A percentile compares a stretch with the other conserved stretches of the same genome.
Evolutionary conservation across 345 rosid species (phyloP).

Genomic region (Citrus trifoliata): DNA sequence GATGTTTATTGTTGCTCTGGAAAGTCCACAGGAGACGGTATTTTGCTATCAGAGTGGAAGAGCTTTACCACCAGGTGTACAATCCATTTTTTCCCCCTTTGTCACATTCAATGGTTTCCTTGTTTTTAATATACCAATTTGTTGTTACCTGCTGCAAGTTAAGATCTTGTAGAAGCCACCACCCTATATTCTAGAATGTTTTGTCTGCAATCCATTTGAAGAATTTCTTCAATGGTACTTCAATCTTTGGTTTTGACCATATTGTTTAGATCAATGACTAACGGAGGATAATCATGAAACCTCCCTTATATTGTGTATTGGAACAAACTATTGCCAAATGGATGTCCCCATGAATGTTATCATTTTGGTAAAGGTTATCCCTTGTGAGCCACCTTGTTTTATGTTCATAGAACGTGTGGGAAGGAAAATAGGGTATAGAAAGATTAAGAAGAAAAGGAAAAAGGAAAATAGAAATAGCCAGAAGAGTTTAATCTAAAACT

Average conservation of each 20-base stretch:
- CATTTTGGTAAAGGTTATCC: not conserved
- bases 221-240: not conserved
- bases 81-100: not conserved
- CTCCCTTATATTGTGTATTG: not conserved
- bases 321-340: not conserved
- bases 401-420: not conserved
- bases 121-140: not conserved
- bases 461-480: not conserved
- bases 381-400: not conserved
- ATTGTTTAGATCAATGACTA: not conserved
- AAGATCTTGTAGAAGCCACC: not conserved
- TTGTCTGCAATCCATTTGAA: not conserved
- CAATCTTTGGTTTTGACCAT: not conserved
- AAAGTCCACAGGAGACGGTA: constrained; percentile 39
- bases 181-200: not conserved
- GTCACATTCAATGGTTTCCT: not conserved
- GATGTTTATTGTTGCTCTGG: constrained; percentile 35
- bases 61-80: constrained; percentile 68
- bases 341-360: constrained; percentile 3
- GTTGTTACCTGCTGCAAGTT: not conserved
- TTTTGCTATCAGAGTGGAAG: constrained; percentile 57
- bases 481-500: not conserved
- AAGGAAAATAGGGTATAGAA: not conserved
- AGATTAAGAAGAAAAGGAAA: not conserved
- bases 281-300: not conserved